Evolutionary conservation across 768 basidiomycete genomes (phyloP), one percentile per base, ranked within the genome.

Genomic region (Omphalotus guepiniiformis): DNA sequence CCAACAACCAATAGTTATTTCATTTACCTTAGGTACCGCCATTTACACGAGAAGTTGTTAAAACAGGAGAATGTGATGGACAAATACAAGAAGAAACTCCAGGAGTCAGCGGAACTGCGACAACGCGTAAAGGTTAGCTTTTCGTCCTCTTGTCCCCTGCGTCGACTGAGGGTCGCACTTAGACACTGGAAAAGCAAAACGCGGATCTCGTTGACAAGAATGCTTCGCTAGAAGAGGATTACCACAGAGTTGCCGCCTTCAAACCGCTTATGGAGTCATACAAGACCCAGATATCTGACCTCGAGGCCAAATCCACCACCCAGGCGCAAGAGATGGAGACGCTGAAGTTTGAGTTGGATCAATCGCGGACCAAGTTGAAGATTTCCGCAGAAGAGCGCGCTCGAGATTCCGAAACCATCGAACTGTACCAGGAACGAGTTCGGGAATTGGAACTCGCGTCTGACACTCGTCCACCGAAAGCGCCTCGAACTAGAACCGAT

Each of bases 51-150:
- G 58, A 89, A 83, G 54, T 71, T 93, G 34, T 85, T 89, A 57
- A 98, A 97, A 73, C 88, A 85, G 1, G 96, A 98, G 67, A 94
- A 94, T 59, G 93, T 96, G 23, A 90, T 96, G 79, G 93, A 97
- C 67, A 99, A 98, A 65, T 94, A 97, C 67, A 95, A 94, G 71
- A 94, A 91, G 76, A 99, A 98, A 67, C 76, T 98, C 1, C 95
- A 97, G 58, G 96, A 97, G 62, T 82, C 88, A 3, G 92, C 88
- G 12, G 91, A 95, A 53, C 71, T 94, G 16, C 82, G 93, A 22
- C 90, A 91, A 52, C 83, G 85, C 48, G 81, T 94, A 58, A 91
- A 88, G 69, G 90, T 86, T 47, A 29, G 65, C 56, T 55, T 62
- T 21, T 57, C 59, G 22, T 35, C 11, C 29, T 12, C 7, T 36